Evolutionary conservation across 768 basidiomycete species (phyloP).

Genomic region (Termitomyces sp.): DNA sequence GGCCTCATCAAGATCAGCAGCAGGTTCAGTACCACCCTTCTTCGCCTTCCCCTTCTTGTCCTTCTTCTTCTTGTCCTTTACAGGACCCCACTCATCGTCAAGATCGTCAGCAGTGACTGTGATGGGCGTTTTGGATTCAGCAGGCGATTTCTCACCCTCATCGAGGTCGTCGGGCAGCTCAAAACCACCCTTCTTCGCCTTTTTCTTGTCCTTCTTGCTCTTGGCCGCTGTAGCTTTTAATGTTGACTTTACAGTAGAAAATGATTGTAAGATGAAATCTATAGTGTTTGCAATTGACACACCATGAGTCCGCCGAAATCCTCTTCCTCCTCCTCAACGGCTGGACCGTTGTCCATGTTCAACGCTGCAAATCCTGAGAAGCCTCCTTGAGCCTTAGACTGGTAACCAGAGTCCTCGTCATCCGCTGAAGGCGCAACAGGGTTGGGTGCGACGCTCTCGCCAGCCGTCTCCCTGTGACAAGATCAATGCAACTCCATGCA

Average conservation of each 20-base stretch:
- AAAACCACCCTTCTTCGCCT: conserved; percentile 50
- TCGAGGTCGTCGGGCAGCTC: conserved; percentile 26
- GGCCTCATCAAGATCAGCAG: conserved; percentile 25
- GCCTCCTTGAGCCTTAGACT: conserved; percentile 25
- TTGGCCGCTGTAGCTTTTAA: conserved; percentile 54
- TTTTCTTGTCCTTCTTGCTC: conserved; percentile 52
- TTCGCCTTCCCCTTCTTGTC: conserved; percentile 57
- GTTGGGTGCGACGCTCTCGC: conserved; percentile 50
- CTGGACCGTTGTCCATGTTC: conserved; percentile 37
- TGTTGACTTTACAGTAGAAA: conserved; percentile 43
- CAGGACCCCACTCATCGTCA: conserved; percentile 69
- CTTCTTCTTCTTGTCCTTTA: conserved; percentile 62
- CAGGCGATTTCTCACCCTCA: conserved; percentile 24
- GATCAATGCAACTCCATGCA: conserved; percentile 13
- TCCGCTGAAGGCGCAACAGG: conserved; percentile 41
- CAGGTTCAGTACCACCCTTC: conserved; percentile 44
- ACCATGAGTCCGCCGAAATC: conserved; percentile 81
- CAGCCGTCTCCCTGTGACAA: conserved; percentile 57
- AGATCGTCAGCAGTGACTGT: conserved; percentile 68
- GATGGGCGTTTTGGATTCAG: conserved; percentile 37
- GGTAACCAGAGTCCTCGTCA: conserved; percentile 15
- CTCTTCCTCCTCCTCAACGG: conserved; percentile 50
- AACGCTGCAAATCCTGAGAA: conserved; percentile 54
- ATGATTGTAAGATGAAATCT: neutral
- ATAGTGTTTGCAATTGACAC: conserved; percentile 17